Evolutionary conservation across 495 filamentous ascomycete genomes (phyloP).

Genomic region (Neurospora sp.): DNA sequence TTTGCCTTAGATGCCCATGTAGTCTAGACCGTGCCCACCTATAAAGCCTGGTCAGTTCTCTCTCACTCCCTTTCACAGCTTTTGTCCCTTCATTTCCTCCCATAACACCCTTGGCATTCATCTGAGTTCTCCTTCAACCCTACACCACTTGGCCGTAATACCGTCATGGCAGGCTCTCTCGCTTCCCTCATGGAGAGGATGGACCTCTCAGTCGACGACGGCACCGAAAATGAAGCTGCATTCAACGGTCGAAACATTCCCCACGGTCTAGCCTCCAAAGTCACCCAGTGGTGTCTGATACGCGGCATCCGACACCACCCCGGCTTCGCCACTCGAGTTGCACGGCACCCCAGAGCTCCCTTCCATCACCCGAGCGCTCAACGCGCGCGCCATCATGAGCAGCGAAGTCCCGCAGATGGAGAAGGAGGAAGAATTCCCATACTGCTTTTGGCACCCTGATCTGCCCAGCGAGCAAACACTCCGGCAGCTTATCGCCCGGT

Average conservation of each 20-base stretch:
- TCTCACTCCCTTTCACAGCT: no score
- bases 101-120: neutral
- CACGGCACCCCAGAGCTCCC: constrained; percentile 6
- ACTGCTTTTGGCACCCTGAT: constrained; percentile 36
- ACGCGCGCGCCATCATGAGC: constrained; percentile 33
- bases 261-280: neutral
- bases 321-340: constrained; percentile 15
- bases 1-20: no score
- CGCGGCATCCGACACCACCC: constrained; percentile 18
- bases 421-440: constrained; percentile 21
- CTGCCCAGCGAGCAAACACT: constrained; percentile 26
- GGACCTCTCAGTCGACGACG: neutral
- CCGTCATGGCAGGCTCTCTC: neutral
- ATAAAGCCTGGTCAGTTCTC: no score
- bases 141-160: neutral
- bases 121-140: neutral
- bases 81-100: no score
- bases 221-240: neutral
- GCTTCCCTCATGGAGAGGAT: neutral
- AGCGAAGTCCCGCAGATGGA: constrained; percentile 24
- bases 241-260: neutral
- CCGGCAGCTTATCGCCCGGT: constrained; percentile 11
- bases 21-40: no score
- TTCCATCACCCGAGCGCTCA: constrained; percentile 19
- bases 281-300: constrained; percentile 10